Base-by-base conservation (phyloP, 1,284 basidiomycete species). In the Earliella scabrosa region DNA sequence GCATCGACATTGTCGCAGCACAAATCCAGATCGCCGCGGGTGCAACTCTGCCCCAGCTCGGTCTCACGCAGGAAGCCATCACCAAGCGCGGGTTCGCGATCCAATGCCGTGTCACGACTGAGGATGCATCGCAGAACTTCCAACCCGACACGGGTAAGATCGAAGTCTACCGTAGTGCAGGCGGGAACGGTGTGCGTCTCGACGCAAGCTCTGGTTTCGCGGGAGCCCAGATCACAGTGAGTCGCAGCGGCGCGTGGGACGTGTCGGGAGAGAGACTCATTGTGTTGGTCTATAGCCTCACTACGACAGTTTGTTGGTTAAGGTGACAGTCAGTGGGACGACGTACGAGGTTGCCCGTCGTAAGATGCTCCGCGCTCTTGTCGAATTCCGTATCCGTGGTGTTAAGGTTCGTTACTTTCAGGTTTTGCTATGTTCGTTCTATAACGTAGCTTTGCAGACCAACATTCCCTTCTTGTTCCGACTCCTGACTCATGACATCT, bases 401-500 rank as follows among this genome's bases (percentile, higher is more conserved):
- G 96, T 98, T 74, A 98, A 98, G 87, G 90, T 88, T 26, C 67
- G 54, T 53, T 50, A 39, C 8, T 27, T 39, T 45, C 43, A 34
- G 40, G 8, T 23, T n/a, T n/a, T n/a, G 29, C 29, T 18, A 39
- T 11, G 32, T 8, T 23, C 50, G 16, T 16, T 53, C 56, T 39
- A 58, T 54, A 18, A 47, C 52, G 49, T 16, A 4, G 34, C 29
- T 26, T 44, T 2, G 2, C 64, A 94, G 92, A 98, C 95, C 65
- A 99, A 99, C 78, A 99, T 99, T 65, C 97, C 97, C 27, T 99
- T 99, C 92, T 79, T 99, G 65, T 97, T 99, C 87, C 92, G 96
- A 62, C 86, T 99, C 26, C 80, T 99, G 64, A 98, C 97, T n/a
- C 95, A 99, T 75, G 95, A 97, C 66, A 87, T 96, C 63, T 99